Evolutionary conservation across 2,329 filamentous ascomycete species (phyloP), one percentile per base, ranked within the genome.

Genomic region (Apiospora marii): DNA sequence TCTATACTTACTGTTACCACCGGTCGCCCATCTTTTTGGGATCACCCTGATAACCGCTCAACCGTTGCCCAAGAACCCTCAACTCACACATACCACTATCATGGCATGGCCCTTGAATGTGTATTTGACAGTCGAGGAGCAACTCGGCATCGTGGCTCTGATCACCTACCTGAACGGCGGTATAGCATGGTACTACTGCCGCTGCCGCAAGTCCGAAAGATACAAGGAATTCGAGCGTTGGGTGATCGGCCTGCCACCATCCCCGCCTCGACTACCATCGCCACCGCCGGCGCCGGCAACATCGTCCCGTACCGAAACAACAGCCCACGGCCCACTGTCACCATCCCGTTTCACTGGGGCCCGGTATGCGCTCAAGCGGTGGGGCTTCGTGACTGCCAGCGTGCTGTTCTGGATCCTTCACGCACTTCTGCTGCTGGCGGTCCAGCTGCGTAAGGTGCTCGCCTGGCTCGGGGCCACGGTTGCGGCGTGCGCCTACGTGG

Each of bases 371-470:
- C 58, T 64, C 30, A 64, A 64, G 30, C 30, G 58, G 2, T 64
- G 58, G 58, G 58, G 19, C 2, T 64, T 64, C n/a, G 34, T 64
- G 30, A 64, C 58, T 3, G 58, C 58, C 58, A 64, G 58, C 34
- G 58, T 64, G 19, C 22, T 64, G 8, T 64, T 64, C 19, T 64
- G 58, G 58, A 8, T 41, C 8, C 19, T n/a, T 34, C 34, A 64
- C 19, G 30, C 22, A 10, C 30, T 64, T 10, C 8, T 64, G 10
- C 58, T 10, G 16, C n/a, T 41, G 8, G 10, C 19, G 3, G n/a
- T 24, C 19, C 10, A 13, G 34, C 8, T 41, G 34, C 8, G 19
- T 19, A 37, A 16, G 58, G 34, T 41, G 58, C 22, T 64, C 7
- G 34, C 14, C 51, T 8, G 10, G 12, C 30, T 58, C 24, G 30